Conservation (phyloP, 805 yeast genomes). For the Lachancea quebecensis region DNA sequence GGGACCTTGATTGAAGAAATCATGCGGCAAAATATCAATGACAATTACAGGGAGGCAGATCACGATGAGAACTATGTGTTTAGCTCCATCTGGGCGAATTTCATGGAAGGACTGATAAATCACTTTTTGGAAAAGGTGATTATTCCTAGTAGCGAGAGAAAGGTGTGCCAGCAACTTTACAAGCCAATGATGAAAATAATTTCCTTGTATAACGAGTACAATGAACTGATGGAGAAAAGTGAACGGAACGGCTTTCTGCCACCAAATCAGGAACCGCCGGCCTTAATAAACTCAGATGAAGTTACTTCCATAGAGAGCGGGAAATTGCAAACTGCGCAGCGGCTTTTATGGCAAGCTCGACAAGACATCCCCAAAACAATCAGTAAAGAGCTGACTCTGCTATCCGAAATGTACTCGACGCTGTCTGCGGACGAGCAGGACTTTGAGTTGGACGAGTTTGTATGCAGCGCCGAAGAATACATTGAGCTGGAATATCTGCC, state of each 20-base stretch:
- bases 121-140: constrained; percentile 32
- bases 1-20: constrained; percentile 28
- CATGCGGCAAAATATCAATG: constrained; percentile 30
- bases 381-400: constrained; percentile 29
- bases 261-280: constrained; percentile 6
- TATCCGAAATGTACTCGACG: constrained; percentile 33
- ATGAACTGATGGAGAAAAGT: constrained; percentile 32
- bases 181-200: constrained; percentile 35
- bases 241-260: constrained; percentile 31
- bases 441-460: constrained; percentile 32
- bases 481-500: constrained; percentile 32
- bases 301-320: constrained; percentile 17
- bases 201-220: constrained; percentile 31
- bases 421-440: constrained; percentile 34
- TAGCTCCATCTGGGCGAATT: constrained; percentile 34
- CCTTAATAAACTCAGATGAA: constrained; percentile 9
- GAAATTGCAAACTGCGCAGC: constrained; percentile 28
- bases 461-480: constrained; percentile 33
- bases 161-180: constrained; percentile 32
- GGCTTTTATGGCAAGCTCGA: constrained; percentile 29
- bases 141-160: constrained; percentile 32
- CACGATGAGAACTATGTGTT: constrained; percentile 32
- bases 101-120: constrained; percentile 34
- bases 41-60: constrained; percentile 26
- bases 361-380: constrained; percentile 33